A percentile compares a stretch with the other conserved stretches of the same genome.
Conservation (phyloP, 2,329 filamentous ascomycete genomes). For the Cladosporium sp. region DNA sequence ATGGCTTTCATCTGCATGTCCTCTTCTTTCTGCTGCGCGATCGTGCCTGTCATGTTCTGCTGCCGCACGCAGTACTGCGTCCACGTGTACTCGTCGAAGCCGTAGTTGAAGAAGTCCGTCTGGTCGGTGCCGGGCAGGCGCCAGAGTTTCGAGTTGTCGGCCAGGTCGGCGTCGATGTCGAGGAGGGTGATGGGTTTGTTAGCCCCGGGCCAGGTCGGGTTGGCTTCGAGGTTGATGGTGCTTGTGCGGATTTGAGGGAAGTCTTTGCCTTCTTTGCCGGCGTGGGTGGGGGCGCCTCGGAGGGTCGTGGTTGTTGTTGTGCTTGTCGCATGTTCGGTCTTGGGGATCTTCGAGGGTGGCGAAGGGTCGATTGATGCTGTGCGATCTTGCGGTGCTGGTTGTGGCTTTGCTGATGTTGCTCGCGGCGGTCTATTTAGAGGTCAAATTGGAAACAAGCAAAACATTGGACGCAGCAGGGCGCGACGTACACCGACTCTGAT, state of each 20-base stretch:
- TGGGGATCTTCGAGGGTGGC: slow-evolving; percentile 10
- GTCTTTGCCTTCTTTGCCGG: slow-evolving; percentile 52
- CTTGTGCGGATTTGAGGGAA: slow-evolving; percentile 69
- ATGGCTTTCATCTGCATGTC: slow-evolving; percentile 59
- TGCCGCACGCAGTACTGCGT: slow-evolving; percentile 90
- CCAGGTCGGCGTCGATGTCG: slow-evolving; percentile 50
- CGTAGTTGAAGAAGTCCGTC: slow-evolving; percentile 98
- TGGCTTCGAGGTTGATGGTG: slow-evolving; percentile 77
- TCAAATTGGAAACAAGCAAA: neutral
- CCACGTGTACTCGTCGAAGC: slow-evolving; percentile 98
- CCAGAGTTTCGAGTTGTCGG: slow-evolving; percentile 85
- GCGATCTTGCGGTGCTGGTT: neutral
- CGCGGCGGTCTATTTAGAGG: neutral
- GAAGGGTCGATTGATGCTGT: slow-evolving; percentile 10
- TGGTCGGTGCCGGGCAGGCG: slow-evolving; percentile 89
- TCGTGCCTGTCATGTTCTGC: slow-evolving; percentile 70
- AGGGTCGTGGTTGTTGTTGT: slow-evolving; percentile 1
- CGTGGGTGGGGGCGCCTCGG: slow-evolving; percentile 34
- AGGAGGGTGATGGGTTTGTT: slow-evolving; percentile 67
- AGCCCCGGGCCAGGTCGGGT: slow-evolving; percentile 50
- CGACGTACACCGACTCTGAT: slow-evolving; percentile 18
- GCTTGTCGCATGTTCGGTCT: neutral
- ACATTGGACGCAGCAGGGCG: neutral
- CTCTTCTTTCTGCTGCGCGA: slow-evolving; percentile 73
- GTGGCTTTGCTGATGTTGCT: slow-evolving; percentile 8